Percentiles rank a stretch among this genome's conserved stretches.
Conservation (phyloP, 352 stramenopile genomes). For the Phytophthora sojae region DNA sequence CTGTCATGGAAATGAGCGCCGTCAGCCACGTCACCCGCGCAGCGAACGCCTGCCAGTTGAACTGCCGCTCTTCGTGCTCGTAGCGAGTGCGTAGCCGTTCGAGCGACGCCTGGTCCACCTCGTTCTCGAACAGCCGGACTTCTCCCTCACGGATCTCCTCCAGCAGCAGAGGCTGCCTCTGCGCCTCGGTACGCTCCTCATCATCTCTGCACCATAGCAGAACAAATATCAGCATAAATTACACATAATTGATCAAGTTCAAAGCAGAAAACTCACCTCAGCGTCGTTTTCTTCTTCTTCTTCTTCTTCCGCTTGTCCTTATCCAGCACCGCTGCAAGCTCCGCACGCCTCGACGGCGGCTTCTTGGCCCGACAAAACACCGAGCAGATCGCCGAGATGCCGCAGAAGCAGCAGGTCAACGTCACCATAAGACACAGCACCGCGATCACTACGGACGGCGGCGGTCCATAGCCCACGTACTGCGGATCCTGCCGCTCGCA, state of each 20-base stretch:
- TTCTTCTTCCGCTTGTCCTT: conserved; percentile 35
- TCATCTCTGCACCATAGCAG: conserved; percentile 37
- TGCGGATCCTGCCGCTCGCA: conserved; percentile 79
- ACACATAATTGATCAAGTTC: neutral
- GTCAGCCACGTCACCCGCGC: conserved; percentile 63
- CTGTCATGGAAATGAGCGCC: conserved; percentile 61
- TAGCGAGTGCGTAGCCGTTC: conserved; percentile 58
- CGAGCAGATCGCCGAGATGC: conserved; percentile 79
- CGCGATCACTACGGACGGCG: conserved; percentile 82
- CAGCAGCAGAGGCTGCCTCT: conserved; percentile 64
- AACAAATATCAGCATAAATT: neutral
- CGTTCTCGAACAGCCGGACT: conserved; percentile 66
- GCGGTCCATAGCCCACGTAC: conserved; percentile 83
- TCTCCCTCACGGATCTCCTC: conserved; percentile 57
- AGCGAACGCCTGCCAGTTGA: conserved; percentile 64
- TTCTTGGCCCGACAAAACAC: conserved; percentile 60
- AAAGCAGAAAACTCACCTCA: conserved; percentile 18
- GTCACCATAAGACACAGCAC: conserved; percentile 85
- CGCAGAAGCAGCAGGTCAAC: conserved; percentile 84
- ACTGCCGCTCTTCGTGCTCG: conserved; percentile 52
- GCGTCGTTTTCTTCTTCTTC: conserved; percentile 43
- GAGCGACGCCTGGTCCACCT: conserved; percentile 49
- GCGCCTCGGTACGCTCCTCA: conserved; percentile 42
- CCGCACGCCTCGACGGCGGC: conserved; percentile 27
- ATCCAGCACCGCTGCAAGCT: conserved; percentile 27